Evolutionary conservation across 2,329 filamentous ascomycete genomes (phyloP).

Genomic region (Hypoxylon sp.): DNA sequence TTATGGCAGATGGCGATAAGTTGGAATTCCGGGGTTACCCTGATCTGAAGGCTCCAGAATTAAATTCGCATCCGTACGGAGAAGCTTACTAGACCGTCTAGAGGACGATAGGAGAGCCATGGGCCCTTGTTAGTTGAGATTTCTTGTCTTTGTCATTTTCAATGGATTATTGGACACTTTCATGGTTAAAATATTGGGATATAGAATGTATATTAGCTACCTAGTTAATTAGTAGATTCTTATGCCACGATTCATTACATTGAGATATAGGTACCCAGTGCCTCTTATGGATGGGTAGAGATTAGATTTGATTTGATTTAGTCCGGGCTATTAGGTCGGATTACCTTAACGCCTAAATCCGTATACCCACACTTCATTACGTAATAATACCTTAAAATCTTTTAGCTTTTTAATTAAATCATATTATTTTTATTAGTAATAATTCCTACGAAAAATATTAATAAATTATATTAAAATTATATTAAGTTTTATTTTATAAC

Average conservation of each 20-base stretch:
- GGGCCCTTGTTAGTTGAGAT: too few relatives aligned
- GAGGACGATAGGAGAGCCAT: background rate
- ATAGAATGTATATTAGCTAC: conserved; percentile 5
- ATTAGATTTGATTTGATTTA: too few relatives aligned
- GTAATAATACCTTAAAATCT: too few relatives aligned
- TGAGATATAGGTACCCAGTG: background rate
- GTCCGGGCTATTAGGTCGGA: too few relatives aligned
- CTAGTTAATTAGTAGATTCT: background rate
- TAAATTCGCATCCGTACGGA: conserved; percentile 34
- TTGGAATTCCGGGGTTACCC: conserved; percentile 48
- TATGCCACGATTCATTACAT: background rate
- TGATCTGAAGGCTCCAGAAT: conserved; percentile 43
- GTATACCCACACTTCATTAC: too few relatives aligned
- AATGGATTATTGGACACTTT: background rate
- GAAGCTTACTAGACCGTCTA: conserved; percentile 29
- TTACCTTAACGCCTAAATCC: too few relatives aligned
- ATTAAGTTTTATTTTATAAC: too few relatives aligned
- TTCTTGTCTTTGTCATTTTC: too few relatives aligned
- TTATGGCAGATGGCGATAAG: conserved; percentile 51
- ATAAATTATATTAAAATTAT: too few relatives aligned
- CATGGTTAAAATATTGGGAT: background rate
- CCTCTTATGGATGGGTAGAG: background rate
- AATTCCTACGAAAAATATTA: too few relatives aligned
- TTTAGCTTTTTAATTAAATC: too few relatives aligned
- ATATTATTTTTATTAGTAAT: too few relatives aligned